Base-by-base conservation (phyloP, 1,139 yeast genomes). In the Saccharomyces pastorianus region DNA sequence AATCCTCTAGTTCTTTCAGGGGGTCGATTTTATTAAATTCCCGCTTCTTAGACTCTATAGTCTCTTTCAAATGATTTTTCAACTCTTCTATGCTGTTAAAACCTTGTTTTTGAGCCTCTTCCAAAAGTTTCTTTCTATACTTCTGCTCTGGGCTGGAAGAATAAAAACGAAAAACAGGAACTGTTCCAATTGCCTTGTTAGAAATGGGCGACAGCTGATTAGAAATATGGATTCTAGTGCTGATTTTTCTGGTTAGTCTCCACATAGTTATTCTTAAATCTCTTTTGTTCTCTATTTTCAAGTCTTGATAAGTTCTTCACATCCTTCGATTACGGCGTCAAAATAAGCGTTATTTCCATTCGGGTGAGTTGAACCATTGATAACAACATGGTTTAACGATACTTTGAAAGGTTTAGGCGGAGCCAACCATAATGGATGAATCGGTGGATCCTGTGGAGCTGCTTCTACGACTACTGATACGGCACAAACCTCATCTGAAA, bases 1-100 rank as follows among this genome's bases (percentile, higher is more conserved):
- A 79, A 55, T 79, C 81, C 61, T 83, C 85, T 9, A 87, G 71
- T 60, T 84, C 86, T 54, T 80, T 76, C 58, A 88, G 72, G 0
- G 95, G 95, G 65, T 88, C 96, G 14, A 85, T 72, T 54, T 76
- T 78, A 65, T 76, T 78, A 60, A 85, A 72, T 57, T 81, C 81
- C 59, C 74, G 75, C 68, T 82, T 84, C 55, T 76, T 80, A 44
- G 71, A 67, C 46, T 77, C 82, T 49, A 89, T 81, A 48, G 81
- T 78, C 34, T 82, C 86, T 62, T 84, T 82, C 58, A 86, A 71
- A 61, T 79, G 80, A 49, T 74, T 79, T 63, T 84, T 80, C 60
- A 91, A 73, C 57, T 87, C 88, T 9, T 82, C 83, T 2, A 88
- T 73, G 47, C 78, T 72, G 2, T 72, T 63, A 6, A 62, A 67